phyloP scores from a whole-genome alignment of 768 basidiomycete genomes.

The Suillus cothurnatus region DNA sequence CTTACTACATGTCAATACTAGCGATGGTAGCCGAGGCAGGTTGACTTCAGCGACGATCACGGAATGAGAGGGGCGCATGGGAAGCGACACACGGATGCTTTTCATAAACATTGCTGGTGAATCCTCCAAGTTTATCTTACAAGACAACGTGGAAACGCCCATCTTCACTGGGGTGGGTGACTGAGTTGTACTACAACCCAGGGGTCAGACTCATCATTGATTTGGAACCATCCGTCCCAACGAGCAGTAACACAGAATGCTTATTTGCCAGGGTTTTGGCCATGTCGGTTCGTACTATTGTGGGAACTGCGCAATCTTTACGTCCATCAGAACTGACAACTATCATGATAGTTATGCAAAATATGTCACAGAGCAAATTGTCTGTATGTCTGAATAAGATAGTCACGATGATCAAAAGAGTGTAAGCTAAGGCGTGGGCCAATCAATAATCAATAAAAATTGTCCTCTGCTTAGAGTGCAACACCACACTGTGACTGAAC shows the following conservation, averaged over 20 bases:
- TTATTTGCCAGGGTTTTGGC: neutral
- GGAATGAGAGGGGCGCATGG: no score
- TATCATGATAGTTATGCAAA: neutral
- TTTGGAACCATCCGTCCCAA: neutral
- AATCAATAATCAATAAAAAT: neutral
- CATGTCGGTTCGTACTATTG: neutral
- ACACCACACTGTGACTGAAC: constrained; percentile 14
- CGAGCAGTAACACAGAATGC: neutral
- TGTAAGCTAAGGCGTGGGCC: neutral
- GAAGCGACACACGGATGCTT: no score
- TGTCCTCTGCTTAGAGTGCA: constrained; percentile 4
- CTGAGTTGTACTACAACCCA: no score
- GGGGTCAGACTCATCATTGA: neutral
- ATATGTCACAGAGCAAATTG: neutral
- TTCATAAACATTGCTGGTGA: no score
- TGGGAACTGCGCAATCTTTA: neutral
- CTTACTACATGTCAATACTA: no score
- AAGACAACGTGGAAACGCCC: no score
- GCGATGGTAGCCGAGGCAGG: no score
- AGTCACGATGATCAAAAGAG: neutral
- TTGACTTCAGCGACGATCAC: no score
- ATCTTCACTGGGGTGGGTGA: no score
- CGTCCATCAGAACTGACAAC: neutral
- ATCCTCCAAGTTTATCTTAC: no score
- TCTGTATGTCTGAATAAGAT: neutral